A percentile compares a stretch with the other conserved stretches of the same genome.
Evolutionary conservation across 2,329 filamentous ascomycete genomes (phyloP).

Genomic region (Colletotrichum spinosum): DNA sequence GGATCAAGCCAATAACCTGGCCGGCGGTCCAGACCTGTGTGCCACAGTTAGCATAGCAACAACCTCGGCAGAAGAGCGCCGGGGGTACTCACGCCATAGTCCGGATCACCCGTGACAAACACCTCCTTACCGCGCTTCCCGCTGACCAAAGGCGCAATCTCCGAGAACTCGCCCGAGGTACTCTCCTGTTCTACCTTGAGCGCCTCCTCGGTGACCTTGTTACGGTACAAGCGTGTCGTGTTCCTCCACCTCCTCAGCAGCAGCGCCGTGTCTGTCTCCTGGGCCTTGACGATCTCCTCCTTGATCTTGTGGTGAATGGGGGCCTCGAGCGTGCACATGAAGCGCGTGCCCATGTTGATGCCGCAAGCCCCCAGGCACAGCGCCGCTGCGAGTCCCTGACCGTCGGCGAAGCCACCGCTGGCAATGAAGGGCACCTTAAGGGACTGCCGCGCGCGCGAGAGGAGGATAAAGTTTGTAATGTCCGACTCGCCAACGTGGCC

Average conservation of each 20-base stretch:
- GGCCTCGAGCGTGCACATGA: constrained; percentile 95
- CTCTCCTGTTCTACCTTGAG: constrained; percentile 87
- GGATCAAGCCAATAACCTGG: constrained; percentile 90
- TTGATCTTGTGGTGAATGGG: constrained; percentile 96
- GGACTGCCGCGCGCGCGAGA: constrained; percentile 85
- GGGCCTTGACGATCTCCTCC: constrained; percentile 86
- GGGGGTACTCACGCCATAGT: constrained; percentile 79
- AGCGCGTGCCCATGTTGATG: constrained; percentile 98
- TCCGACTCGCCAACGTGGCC: constrained; percentile 89
- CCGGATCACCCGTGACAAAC: constrained; percentile 90
- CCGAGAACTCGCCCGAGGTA: constrained; percentile 86
- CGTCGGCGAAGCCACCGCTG: constrained; percentile 94
- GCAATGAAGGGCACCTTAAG: constrained; percentile 93
- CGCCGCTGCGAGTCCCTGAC: constrained; percentile 90
- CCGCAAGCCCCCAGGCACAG: constrained; percentile 90
- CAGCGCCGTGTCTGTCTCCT: constrained; percentile 92
- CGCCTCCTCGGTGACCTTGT: constrained; percentile 86
- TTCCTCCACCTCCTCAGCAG: constrained; percentile 93
- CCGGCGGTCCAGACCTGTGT: constrained; percentile 93
- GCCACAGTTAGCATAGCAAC: constrained; percentile 19
- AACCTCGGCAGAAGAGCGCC: constrained; percentile 31
- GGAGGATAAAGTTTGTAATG: constrained; percentile 90
- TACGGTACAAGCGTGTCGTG: constrained; percentile 88
- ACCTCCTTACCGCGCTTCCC: constrained; percentile 92
- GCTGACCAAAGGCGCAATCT: constrained; percentile 88